Evolutionary conservation across 208 protist species (phyloP), one percentile per base, ranked within the genome.

Genomic region (Trypanosomatidae sp.): DNA sequence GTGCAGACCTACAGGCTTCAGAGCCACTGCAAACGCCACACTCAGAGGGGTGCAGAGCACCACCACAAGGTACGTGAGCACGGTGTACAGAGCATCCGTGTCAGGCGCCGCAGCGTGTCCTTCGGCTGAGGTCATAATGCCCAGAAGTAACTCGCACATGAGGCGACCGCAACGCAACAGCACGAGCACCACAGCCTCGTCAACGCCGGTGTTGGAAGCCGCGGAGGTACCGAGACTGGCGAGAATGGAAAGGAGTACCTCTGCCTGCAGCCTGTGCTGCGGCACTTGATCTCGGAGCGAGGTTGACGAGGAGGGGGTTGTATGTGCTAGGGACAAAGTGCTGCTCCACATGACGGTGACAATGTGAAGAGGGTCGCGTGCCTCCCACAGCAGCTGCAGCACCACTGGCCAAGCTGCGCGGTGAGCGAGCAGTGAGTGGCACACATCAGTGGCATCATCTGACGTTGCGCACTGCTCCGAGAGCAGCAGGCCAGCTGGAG

Each of bases 61-160:
- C 41, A 79, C 73, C 43, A 86, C 78, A 36, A 90, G 66, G 50
- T 66, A 66, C 13, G 73, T 69, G 17, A 92, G 66, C 1, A 68
- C 66, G 25, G 52, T 65, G 59, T 74, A 28, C 15, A 74, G 39
- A 13, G 65, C 64, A 30, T 77, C 77, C 6, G 52, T 44, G 7
- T n/a, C 28, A 47, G 64, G 66, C 52, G 62, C 36, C 49, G 69
- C 50, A 41, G 59, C 44, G 69, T 47, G n/a, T 17, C 25, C 50
- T 47, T 19, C 69, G 5, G 41, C 25, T n/a, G 52, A n/a, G 30
- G 46, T 28, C 69, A 71, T 33, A n/a, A 53, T 71, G 46, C 68
- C 46, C 10, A 74, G 3, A 10, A 80, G 69, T 43, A 80, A 64
- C 7, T 69, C 64, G 10, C 49, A 71, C 64, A 80, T 52, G 6